Percentiles rank a stretch among this genome's conserved stretches.
These are phyloP conservation scores for Tribonema minus DNA, from an alignment of 108 stramenopile species.

Conservation along the genomic window DNA sequence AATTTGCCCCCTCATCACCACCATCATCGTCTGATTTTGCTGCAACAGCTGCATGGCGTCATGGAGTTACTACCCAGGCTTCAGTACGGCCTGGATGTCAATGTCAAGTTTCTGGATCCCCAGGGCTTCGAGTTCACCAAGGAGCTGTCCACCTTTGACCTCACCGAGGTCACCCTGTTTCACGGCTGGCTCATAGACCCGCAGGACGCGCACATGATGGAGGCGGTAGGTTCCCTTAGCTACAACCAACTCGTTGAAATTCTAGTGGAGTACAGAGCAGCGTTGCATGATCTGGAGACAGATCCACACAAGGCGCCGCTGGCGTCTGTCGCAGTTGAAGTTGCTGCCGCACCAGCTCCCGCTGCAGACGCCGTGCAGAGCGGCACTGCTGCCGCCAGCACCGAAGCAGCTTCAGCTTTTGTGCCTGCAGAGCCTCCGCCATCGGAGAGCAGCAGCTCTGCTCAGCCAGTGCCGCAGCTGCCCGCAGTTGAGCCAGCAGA, in stretches of 20 bases:
- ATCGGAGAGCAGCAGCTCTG: too few species aligned
- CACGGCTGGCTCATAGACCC: conserved; percentile 95
- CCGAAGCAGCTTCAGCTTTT: not conserved
- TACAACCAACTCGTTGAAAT: conserved; percentile 90
- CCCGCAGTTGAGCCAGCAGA: too few species aligned
- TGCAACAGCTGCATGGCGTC: conserved; percentile 63
- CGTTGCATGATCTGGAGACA: not conserved
- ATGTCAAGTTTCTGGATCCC: conserved; percentile 76
- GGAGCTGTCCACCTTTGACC: conserved; percentile 80
- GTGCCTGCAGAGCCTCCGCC: too few species aligned
- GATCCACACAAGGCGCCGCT: not conserved
- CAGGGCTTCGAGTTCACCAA: conserved; percentile 80
- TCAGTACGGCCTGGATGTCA: conserved; percentile 92
- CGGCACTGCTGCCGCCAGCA: not conserved
- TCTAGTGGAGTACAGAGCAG: conserved; percentile 61
- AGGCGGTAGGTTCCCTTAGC: conserved; percentile 53
- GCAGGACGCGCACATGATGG: conserved; percentile 56
- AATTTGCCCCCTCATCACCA: too few species aligned
- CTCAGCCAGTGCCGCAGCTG: too few species aligned
- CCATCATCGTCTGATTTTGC: not conserved
- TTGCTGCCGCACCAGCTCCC: conserved; percentile 30
- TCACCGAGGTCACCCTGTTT: conserved; percentile 75
- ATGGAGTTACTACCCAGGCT: conserved; percentile 74
- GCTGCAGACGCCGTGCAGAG: not conserved
- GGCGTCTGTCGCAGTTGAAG: not conserved